Percentiles rank a stretch among this genome's conserved stretches.
Conservation (phyloP, 768 basidiomycete species). For the Kwoniella sp. region DNA sequence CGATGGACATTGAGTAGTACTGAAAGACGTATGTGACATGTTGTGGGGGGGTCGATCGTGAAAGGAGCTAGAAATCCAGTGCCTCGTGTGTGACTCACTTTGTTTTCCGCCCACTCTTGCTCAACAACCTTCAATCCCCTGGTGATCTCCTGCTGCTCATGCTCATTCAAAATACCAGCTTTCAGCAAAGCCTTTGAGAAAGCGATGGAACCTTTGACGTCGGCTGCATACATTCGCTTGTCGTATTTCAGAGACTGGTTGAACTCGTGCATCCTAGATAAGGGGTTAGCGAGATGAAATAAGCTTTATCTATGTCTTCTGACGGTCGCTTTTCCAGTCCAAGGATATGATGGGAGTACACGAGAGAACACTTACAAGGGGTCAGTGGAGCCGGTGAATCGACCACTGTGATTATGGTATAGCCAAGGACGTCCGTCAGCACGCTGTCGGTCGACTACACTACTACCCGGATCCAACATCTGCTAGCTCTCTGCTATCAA, state of each 20-base stretch:
- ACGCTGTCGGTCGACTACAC: no score
- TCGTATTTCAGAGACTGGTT: slow-evolving; percentile 96
- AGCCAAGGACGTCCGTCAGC: slow-evolving; percentile 3
- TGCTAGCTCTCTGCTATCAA: no score
- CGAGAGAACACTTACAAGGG: slow-evolving; percentile 78
- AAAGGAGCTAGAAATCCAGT: no score
- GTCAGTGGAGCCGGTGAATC: slow-evolving; percentile 86
- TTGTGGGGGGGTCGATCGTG: no score
- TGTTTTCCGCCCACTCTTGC: slow-evolving; percentile 78
- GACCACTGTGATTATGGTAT: slow-evolving; percentile 59
- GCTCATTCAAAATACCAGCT: slow-evolving; percentile 73
- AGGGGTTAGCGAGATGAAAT: neutral
- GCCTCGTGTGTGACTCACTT: slow-evolving; percentile 60
- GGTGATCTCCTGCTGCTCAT: slow-evolving; percentile 70
- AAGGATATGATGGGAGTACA: no score
- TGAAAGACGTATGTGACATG: no score
- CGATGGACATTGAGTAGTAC: no score
- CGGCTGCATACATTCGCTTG: slow-evolving; percentile 86
- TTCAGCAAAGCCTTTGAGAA: slow-evolving; percentile 84
- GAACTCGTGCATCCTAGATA: slow-evolving; percentile 91
- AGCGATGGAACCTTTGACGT: slow-evolving; percentile 91
- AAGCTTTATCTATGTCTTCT: no score
- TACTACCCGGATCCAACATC: no score
- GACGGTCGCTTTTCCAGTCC: no score
- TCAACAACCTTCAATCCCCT: slow-evolving; percentile 72